These are phyloP conservation scores for Oenanthe javanica DNA, from an alignment of 140 eudicot species.

Conservation along the genomic window DNA sequence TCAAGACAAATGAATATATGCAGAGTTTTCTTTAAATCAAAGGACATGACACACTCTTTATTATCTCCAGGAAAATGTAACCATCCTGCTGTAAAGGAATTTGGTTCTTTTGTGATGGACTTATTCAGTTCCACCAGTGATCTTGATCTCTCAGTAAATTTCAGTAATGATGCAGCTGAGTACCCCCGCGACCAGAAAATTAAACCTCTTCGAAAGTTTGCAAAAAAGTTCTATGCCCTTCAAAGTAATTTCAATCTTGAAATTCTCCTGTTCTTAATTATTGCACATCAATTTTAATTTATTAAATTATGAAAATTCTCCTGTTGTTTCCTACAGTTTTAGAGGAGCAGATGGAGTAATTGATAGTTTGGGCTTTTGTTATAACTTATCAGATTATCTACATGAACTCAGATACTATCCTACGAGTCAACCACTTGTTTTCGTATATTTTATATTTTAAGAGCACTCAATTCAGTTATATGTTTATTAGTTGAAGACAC, in stretches of 20 bases:
- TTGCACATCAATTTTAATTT: neutral
- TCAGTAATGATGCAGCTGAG: constrained; percentile 27
- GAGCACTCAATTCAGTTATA: too few relatives aligned
- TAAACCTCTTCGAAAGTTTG: constrained; percentile 72
- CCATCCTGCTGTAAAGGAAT: constrained; percentile 66
- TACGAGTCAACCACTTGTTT: too few relatives aligned
- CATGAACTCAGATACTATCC: too few relatives aligned
- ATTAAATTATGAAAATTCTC: too few relatives aligned
- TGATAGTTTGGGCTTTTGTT: too few relatives aligned
- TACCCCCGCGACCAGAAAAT: constrained; percentile 62
- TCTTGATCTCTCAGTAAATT: constrained; percentile 84
- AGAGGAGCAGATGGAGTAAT: too few relatives aligned
- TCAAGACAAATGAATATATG: neutral
- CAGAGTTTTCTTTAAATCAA: neutral
- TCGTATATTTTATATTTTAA: too few relatives aligned
- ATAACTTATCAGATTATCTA: too few relatives aligned
- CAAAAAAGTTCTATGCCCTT: constrained; percentile 63
- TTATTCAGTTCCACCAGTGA: constrained; percentile 79
- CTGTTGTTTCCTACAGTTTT: too few relatives aligned
- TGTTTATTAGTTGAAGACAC: neutral
- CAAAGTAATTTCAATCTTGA: constrained; percentile 41
- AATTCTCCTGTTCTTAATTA: constrained; percentile 8
- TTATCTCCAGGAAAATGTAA: constrained; percentile 38
- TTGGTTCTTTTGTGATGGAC: constrained; percentile 93
- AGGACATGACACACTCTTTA: neutral